Evolutionary conservation across 768 basidiomycete species (phyloP), one percentile per base, ranked within the genome.

Genomic region (Neoboletus brunneissimus): DNA sequence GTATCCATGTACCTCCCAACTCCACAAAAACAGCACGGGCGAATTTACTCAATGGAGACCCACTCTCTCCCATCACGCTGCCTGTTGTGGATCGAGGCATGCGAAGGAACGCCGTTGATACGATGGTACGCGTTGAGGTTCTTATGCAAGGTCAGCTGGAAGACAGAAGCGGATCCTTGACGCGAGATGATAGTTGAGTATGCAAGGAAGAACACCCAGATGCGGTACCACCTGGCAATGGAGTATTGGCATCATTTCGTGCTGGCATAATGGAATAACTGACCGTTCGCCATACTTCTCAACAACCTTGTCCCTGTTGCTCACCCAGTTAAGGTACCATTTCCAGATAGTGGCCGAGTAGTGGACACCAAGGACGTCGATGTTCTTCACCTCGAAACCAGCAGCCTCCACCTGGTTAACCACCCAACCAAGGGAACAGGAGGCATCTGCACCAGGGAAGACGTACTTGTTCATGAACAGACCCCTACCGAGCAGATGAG

Each of bases 311-410:
- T 94, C 94, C 78, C 89, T 88, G 82, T 99, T 98, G 56, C 79
- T 77, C 42, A 96, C 73, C 97, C 97, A 99, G 83, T 98, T 98
- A 71, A 91, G 84, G 81, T 98, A 98, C 96, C 96, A 98, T 56
- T 83, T 80, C 74, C 80, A 87, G 68, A 93, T 77, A 1, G 93
- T 96, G 0, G 94, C 94, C 18, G 89, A 91, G 75, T 98, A 97
- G 74, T 99, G 97, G 10, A 98, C 96, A 54, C 96, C 97, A 34
- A 98, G 86, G 37, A 98, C 96, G 58, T 99, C 97, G 53, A 96
- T 77, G 64, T 90, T 93, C 79, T 97, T 98, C 58, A 98, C 87
- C 72, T 99, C 97, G 63, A 98, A 98, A 58, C 96, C 95, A 56
- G 91, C 94, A 29, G 78, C 77, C 75, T 98, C 94, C 48, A 94